Percentiles rank a stretch among this genome's conserved stretches.
Evolutionary conservation across 495 filamentous ascomycete genomes (phyloP).

Genomic region (Penicillium roqueforti): DNA sequence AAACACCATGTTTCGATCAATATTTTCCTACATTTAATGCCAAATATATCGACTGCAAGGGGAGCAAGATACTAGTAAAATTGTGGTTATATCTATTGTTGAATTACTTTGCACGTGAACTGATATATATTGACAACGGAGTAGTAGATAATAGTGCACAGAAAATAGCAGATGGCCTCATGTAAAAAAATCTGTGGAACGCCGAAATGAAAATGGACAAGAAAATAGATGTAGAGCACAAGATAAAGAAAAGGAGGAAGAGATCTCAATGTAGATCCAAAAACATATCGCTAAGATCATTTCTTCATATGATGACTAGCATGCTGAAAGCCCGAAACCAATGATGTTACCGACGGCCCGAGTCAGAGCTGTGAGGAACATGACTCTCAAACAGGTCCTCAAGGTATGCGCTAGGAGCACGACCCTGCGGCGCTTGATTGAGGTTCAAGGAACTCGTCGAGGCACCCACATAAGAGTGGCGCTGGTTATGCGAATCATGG

Average conservation of each 20-base stretch:
- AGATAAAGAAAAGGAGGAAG: not conserved
- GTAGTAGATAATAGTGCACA: not conserved
- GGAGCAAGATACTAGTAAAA: not conserved
- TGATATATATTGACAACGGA: not conserved
- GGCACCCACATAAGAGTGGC: conserved; percentile 37
- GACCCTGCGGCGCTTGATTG: conserved; percentile 58
- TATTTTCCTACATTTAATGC: not conserved
- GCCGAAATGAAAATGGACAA: not conserved
- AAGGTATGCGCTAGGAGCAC: conserved; percentile 87
- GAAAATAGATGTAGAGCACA: not conserved
- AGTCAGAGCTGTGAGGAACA: conserved; percentile 21
- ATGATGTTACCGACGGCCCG: conserved; percentile 8
- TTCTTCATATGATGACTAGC: not conserved
- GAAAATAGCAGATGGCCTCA: not conserved
- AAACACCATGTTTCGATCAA: not conserved
- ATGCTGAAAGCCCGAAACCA: not conserved
- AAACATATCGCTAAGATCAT: not conserved
- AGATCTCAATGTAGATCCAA: not conserved
- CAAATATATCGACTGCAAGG: not conserved
- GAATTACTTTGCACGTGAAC: not conserved
- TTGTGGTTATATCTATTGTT: not conserved
- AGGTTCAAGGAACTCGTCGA: conserved; percentile 71
- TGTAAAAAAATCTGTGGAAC: not conserved
- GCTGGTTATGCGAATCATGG: conserved; percentile 28
- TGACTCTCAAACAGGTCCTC: conserved; percentile 87